These are phyloP conservation scores for Aspergillus fumigatiaffinis DNA, from an alignment of 2,329 filamentous ascomycete genomes.

Conservation along the genomic window DNA sequence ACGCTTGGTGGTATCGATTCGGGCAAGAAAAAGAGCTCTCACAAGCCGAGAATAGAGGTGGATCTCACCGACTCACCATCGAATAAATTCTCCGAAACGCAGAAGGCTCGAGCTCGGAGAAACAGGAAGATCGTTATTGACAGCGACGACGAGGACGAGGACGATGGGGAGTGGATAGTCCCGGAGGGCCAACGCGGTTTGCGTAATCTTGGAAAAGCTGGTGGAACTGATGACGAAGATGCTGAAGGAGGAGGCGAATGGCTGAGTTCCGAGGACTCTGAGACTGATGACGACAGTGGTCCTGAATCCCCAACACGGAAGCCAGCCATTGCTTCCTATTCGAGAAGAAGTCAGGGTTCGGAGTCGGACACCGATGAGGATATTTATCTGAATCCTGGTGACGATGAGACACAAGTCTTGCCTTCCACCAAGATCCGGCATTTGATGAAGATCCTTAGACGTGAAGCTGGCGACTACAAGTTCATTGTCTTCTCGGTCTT, in stretches of 20 bases:
- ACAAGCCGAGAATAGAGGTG: conserved; percentile 31
- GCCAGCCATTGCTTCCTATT: neutral
- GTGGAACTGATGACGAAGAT: conserved; percentile 83
- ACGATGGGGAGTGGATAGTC: conserved; percentile 75
- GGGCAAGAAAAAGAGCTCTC: conserved; percentile 43
- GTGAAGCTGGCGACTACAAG: conserved; percentile 78
- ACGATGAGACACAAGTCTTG: conserved; percentile 42
- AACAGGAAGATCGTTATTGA: conserved; percentile 48
- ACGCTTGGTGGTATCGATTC: conserved; percentile 42
- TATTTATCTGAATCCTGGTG: conserved; percentile 38
- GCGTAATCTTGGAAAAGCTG: conserved; percentile 67
- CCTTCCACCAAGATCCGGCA: conserved; percentile 87
- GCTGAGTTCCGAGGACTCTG: conserved; percentile 68
- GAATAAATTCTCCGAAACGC: conserved; percentile 13
- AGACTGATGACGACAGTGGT: conserved; percentile 39
- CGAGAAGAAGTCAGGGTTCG: conserved; percentile 26
- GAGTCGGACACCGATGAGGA: conserved; percentile 41
- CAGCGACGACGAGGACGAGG: conserved; percentile 58
- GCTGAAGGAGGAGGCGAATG: conserved; percentile 82
- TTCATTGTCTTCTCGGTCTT: conserved; percentile 99
- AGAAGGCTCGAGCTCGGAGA: conserved; percentile 25
- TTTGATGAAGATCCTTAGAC: conserved; percentile 73
- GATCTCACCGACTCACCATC: conserved; percentile 28
- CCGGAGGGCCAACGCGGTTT: conserved; percentile 60
- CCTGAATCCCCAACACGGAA: conserved; percentile 27